Evolutionary conservation across 495 filamentous ascomycete genomes (phyloP), one percentile per base, ranked within the genome.

Genomic region (Tuber umbilicatum): DNA sequence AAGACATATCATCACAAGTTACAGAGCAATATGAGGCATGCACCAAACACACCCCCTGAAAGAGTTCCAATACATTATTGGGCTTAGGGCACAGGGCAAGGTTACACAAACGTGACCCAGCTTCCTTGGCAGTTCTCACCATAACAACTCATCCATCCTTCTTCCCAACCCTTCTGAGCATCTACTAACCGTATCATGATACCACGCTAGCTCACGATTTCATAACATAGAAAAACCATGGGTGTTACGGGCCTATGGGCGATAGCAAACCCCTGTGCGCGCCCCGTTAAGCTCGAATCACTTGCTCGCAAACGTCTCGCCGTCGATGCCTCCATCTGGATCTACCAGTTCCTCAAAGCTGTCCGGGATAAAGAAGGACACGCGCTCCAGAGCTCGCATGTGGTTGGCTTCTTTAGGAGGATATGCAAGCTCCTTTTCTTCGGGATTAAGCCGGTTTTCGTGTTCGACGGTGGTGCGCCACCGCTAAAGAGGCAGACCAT

Each of bases 331-430:
- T 97, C 93, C 4, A 99, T 98, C 81, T 99, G 95, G 95, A 97
- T 99, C 74, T 99, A 99, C 85, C 95, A 99, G 83, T 99, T 99
- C 82, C 88, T 99, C 76, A 99, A 99, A 85, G 95, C 95, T 27
- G 96, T 99, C 2, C 93, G 95, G 79, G 95, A 99, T 84, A 97
- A 97, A 81, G 95, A 99, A 85, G 95, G 95, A 55, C 97, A 99
- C 81, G 96, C 95, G 1, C 88, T 99, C 40, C 92, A 94, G 72
- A 99, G 97, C 84, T 92, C 91, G 27, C 95, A 99, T 79, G 87
- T 99, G 74, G 92, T 99, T 69, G 95, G 96, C 41, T 99, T 99
- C 89, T 99, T 97, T 85, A 91, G 94, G 45, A 89, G 95, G 47
- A 97, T 99, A 79, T 97, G 94, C 87, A 99, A 99, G 83, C 87